Evolutionary conservation across 2,329 filamentous ascomycete species (phyloP).

Genomic region (Colletotrichum sp.): DNA sequence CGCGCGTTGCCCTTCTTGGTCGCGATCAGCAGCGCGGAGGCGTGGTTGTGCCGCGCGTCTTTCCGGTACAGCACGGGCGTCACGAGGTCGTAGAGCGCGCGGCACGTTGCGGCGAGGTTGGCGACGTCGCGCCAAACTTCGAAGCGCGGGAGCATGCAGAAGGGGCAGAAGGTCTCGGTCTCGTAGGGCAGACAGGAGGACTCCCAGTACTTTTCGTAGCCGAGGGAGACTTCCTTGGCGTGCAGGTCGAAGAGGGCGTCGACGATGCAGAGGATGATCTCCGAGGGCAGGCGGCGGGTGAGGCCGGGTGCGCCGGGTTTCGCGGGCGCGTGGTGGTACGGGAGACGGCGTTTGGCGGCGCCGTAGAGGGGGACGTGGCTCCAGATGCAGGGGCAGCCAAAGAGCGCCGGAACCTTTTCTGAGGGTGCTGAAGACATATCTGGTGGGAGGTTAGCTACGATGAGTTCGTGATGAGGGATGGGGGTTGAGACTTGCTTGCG

Average conservation of each 20-base stretch:
- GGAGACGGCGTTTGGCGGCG: not conserved
- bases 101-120: constrained; percentile 12
- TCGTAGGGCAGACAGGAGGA: constrained; percentile 18
- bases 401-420: constrained; percentile 7
- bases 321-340: not conserved
- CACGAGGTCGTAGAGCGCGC: constrained; percentile 4
- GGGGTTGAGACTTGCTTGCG: not conserved
- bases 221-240: constrained; percentile 8
- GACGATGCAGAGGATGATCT: constrained; percentile 18
- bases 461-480: not conserved
- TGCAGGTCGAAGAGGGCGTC: constrained; percentile 13
- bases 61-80: constrained; percentile 9
- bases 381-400: constrained; percentile 17
- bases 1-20: constrained; percentile 5
- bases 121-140: constrained; percentile 17
- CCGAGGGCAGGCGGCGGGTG: constrained; percentile 2
- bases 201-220: constrained; percentile 19
- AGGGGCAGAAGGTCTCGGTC: constrained; percentile 8
- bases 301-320: not conserved
- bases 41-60: constrained; percentile 11
- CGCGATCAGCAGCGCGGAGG: constrained; percentile 12
- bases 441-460: not conserved
- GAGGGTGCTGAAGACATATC: not conserved
- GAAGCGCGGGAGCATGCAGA: constrained; percentile 21
- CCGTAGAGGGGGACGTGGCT: constrained; percentile 20